phyloP scores from a whole-genome alignment of 2,329 filamentous ascomycete genomes.

The Hymenoscyphus fructigenus region DNA sequence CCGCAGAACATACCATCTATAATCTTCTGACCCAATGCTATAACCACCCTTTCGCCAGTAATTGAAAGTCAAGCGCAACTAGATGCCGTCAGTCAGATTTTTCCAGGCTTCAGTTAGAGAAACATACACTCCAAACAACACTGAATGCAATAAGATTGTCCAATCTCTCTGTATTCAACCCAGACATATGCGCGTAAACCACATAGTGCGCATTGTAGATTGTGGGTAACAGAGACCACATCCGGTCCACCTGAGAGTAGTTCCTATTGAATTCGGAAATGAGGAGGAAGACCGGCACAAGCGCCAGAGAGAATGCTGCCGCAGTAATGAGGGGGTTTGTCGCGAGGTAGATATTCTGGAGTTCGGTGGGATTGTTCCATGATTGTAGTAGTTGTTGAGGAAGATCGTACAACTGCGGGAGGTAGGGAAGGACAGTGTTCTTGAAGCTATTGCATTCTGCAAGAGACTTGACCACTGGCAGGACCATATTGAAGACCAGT shows the following conservation, averaged over 20 bases:
- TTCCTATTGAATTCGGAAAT: conserved; percentile 85
- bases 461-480: conserved; percentile 70
- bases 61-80: conserved; percentile 87
- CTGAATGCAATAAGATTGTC: conserved; percentile 72
- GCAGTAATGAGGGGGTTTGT: conserved; percentile 85
- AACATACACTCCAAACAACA: conserved; percentile 74
- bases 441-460: conserved; percentile 75
- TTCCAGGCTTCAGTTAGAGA: not conserved
- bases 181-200: conserved; percentile 76
- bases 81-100: conserved; percentile 44
- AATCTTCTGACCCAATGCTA: conserved; percentile 84
- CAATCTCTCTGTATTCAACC: conserved; percentile 67
- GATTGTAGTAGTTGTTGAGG: conserved; percentile 63
- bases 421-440: conserved; percentile 72
- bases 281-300: conserved; percentile 72
- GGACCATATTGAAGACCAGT: conserved; percentile 52
- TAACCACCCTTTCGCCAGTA: conserved; percentile 97
- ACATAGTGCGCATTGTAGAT: conserved; percentile 84
- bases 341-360: conserved; percentile 71
- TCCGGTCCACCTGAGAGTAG: conserved; percentile 93
- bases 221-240: conserved; percentile 87
- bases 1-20: conserved; percentile 66
- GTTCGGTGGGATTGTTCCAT: conserved; percentile 56
- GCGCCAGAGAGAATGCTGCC: conserved; percentile 67
- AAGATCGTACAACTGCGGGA: conserved; percentile 68